Evolutionary conservation across 2,329 filamentous ascomycete species (phyloP).

Genomic region (Amauroascus niger): DNA sequence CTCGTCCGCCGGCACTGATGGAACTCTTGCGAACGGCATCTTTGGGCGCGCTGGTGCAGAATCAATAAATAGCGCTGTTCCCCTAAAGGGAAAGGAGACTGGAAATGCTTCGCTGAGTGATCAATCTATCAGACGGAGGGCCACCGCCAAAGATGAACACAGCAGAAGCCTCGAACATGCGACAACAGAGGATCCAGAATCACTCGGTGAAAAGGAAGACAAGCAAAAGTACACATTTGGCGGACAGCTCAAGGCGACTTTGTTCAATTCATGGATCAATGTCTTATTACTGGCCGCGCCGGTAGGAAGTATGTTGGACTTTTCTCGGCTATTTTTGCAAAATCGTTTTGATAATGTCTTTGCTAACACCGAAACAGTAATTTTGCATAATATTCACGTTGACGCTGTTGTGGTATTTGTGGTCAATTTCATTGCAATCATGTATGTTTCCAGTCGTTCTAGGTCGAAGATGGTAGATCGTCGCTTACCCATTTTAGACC

Average conservation of each 20-base stretch:
- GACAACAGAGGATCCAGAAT: slow-evolving; percentile 5
- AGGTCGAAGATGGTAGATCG: not conserved
- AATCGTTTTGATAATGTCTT: not conserved
- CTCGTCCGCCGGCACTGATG: slow-evolving; percentile 10
- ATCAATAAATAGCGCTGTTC: slow-evolving; percentile 3
- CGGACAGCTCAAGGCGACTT: slow-evolving; percentile 50
- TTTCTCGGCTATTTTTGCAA: not conserved
- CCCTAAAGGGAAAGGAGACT: not conserved
- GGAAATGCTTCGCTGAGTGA: not conserved
- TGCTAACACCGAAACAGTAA: slow-evolving; percentile 38
- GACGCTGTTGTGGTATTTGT: slow-evolving; percentile 61
- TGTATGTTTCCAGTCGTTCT: slow-evolving; percentile 31
- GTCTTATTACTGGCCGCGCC: slow-evolving; percentile 68
- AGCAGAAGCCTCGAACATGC: slow-evolving; percentile 13
- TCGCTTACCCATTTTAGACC: slow-evolving; percentile 38
- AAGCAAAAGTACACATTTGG: slow-evolving; percentile 31
- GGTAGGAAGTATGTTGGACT: slow-evolving; percentile 51
- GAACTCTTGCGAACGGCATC: not conserved
- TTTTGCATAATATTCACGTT: slow-evolving; percentile 54
- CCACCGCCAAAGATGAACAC: not conserved
- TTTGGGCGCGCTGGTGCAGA: not conserved
- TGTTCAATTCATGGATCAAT: slow-evolving; percentile 82
- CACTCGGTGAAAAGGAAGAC: slow-evolving; percentile 3
- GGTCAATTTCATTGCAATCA: slow-evolving; percentile 88
- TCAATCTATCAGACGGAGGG: slow-evolving; percentile 1